Conservation (phyloP, 2,329 filamentous ascomycete genomes). For the Ophiosphaerella narmari region DNA sequence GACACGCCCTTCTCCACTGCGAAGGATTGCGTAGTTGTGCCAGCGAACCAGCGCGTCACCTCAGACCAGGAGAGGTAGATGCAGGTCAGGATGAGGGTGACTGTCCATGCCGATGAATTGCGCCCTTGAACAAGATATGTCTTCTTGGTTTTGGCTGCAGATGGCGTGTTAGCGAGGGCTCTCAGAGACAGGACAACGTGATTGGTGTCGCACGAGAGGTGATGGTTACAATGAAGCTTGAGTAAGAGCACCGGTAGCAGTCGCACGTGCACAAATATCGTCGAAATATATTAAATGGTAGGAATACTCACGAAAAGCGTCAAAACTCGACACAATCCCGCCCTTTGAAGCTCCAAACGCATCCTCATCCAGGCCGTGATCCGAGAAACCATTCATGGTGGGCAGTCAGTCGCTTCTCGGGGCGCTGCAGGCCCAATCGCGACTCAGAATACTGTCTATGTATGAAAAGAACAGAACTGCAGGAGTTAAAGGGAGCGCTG, state of each 20-base stretch:
- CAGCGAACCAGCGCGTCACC: constrained; percentile 79
- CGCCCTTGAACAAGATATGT: constrained; percentile 85
- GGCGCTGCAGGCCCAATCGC: constrained; percentile 35
- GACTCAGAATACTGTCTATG: constrained; percentile 8
- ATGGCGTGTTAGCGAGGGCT: constrained; percentile 10
- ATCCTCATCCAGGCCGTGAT: constrained; percentile 73
- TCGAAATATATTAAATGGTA: too few relatives aligned
- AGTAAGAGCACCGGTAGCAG: background rate
- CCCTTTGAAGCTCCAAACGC: constrained; percentile 75
- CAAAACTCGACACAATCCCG: constrained; percentile 73
- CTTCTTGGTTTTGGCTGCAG: constrained; percentile 89
- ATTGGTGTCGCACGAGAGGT: constrained; percentile 3
- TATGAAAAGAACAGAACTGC: constrained; percentile 8
- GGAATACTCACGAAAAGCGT: constrained; percentile 82
- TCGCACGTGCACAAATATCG: background rate
- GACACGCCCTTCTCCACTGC: constrained; percentile 90
- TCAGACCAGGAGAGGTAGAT: constrained; percentile 77
- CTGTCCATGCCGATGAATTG: constrained; percentile 91
- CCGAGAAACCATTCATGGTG: constrained; percentile 77
- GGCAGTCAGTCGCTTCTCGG: constrained; percentile 22
- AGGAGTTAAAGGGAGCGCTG: constrained; percentile 26
- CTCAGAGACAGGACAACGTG: background rate
- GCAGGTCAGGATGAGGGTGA: constrained; percentile 77
- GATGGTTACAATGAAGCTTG: constrained; percentile 1
- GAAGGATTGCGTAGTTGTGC: constrained; percentile 85